phyloP scores from a whole-genome alignment of 2,329 filamentous ascomycete genomes.

The Colletotrichum sublineola region DNA sequence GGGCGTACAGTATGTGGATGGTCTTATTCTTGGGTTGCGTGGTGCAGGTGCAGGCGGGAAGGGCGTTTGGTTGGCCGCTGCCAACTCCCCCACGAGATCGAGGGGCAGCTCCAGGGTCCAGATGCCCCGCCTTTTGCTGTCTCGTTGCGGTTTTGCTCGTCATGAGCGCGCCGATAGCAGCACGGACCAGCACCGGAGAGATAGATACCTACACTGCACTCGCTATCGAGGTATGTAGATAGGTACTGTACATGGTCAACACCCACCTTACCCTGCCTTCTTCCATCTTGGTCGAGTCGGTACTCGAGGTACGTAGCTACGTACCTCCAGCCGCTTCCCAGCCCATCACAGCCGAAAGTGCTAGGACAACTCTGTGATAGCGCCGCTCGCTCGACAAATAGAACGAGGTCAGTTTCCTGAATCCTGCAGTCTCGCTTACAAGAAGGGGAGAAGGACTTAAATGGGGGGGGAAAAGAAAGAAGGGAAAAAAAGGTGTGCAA shows the following conservation, averaged over 20 bases:
- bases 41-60: conserved; percentile 32
- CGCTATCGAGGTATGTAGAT: too few relatives aligned
- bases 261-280: too few relatives aligned
- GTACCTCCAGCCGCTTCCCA: neutral
- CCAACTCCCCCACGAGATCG: conserved; percentile 43
- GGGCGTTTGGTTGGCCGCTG: conserved; percentile 38
- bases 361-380: conserved; percentile 27
- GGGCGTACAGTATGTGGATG: neutral
- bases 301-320: neutral
- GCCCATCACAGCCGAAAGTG: neutral
- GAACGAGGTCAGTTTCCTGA: neutral
- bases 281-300: too few relatives aligned
- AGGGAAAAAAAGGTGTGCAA: conserved; percentile 23
- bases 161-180: conserved; percentile 34
- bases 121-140: conserved; percentile 36
- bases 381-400: conserved; percentile 13
- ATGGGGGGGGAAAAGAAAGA: neutral
- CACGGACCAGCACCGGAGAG: conserved; percentile 17
- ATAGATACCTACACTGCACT: neutral
- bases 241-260: too few relatives aligned
- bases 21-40: conserved; percentile 9
- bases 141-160: conserved; percentile 22
- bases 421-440: conserved; percentile 36
- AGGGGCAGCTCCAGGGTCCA: conserved; percentile 37
- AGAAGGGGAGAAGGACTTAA: conserved; percentile 17